These are phyloP conservation scores for Fusarium armeniacum DNA, from an alignment of 2,329 filamentous ascomycete genomes.

Conservation along the genomic window DNA sequence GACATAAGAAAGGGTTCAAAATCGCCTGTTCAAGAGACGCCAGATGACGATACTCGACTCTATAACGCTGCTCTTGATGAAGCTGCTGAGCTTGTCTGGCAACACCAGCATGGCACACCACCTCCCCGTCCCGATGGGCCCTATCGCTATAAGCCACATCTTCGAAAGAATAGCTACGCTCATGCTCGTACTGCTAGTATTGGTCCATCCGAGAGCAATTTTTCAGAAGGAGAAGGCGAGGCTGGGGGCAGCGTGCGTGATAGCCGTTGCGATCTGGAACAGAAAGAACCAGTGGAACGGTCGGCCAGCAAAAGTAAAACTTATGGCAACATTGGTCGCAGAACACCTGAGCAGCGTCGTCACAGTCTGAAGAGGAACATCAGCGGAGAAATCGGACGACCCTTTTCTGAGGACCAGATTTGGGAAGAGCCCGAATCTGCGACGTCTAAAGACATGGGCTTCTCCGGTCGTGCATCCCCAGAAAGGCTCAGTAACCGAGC, in stretches of 20 bases:
- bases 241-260: constrained; percentile 57
- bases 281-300: constrained; percentile 34
- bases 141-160: constrained; percentile 76
- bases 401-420: constrained; percentile 83
- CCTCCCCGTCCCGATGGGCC: constrained; percentile 72
- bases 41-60: constrained; percentile 72
- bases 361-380: constrained; percentile 77
- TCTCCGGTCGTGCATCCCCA: constrained; percentile 52
- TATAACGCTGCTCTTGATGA: constrained; percentile 81
- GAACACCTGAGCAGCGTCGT: constrained; percentile 61
- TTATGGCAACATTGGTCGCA: constrained; percentile 59
- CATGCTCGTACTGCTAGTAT: constrained; percentile 74
- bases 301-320: constrained; percentile 54
- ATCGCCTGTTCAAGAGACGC: constrained; percentile 44
- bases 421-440: constrained; percentile 84
- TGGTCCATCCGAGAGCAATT: constrained; percentile 60
- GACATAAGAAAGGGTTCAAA: constrained; percentile 63
- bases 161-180: constrained; percentile 79
- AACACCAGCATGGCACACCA: constrained; percentile 73
- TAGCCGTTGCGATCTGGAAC: constrained; percentile 50
- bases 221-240: constrained; percentile 62
- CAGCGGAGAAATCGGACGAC: constrained; percentile 75
- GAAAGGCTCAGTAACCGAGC: constrained; percentile 54
- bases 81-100: constrained; percentile 83
- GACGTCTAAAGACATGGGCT: constrained; percentile 21